Conservation (phyloP, 768 basidiomycete species). For the Lactarius evosmus region DNA sequence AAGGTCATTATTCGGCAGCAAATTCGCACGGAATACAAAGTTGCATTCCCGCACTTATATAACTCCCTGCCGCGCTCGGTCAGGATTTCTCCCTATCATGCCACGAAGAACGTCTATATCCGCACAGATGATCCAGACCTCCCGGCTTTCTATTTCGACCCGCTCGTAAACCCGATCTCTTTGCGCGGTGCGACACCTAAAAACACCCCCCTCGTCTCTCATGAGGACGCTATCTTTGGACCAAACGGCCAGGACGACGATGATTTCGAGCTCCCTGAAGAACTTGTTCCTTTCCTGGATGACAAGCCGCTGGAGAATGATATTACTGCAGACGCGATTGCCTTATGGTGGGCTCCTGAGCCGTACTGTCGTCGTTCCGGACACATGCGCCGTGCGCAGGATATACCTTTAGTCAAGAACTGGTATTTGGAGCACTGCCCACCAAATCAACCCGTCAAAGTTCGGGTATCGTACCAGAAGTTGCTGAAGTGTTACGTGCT, state of each 20-base stretch:
- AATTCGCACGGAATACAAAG: slow-evolving; percentile 98
- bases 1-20: slow-evolving; percentile 99
- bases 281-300: slow-evolving; percentile 74
- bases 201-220: slow-evolving; percentile 75
- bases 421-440: slow-evolving; percentile 99
- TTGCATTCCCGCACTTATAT: slow-evolving; percentile 98
- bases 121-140: slow-evolving; percentile 99
- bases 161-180: slow-evolving; percentile 96
- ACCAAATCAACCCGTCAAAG: slow-evolving; percentile 93
- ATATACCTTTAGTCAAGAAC: slow-evolving; percentile 93
- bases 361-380: slow-evolving; percentile 93
- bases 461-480: slow-evolving; percentile 99
- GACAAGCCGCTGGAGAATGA: slow-evolving; percentile 82
- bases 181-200: slow-evolving; percentile 82
- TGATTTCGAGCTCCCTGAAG: slow-evolving; percentile 80
- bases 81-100: slow-evolving; percentile 86
- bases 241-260: slow-evolving; percentile 83
- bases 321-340: slow-evolving; percentile 93
- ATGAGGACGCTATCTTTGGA: slow-evolving; percentile 92
- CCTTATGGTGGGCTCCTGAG: slow-evolving; percentile 97
- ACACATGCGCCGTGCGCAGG: slow-evolving; percentile 90
- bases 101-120: slow-evolving; percentile 97
- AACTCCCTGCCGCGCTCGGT: slow-evolving; percentile 97
- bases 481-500: slow-evolving; percentile 92
- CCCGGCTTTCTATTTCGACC: slow-evolving; percentile 98